phyloP scores from a whole-genome alignment of 2,329 filamentous ascomycete genomes.

The Calonectria hongkongensis region DNA sequence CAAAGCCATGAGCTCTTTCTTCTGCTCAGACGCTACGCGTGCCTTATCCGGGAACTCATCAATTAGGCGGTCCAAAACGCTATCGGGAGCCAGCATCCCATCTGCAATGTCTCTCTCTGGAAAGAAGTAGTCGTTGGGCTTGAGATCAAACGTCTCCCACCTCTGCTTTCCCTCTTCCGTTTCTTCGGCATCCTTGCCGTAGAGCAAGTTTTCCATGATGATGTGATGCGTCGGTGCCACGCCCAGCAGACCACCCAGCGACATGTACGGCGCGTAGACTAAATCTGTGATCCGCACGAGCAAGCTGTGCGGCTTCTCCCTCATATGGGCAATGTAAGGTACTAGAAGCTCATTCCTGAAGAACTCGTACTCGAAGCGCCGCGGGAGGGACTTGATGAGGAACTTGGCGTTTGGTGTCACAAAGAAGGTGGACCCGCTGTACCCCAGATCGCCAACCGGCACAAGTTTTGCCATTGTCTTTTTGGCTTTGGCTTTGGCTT shows the following conservation, averaged over 20 bases:
- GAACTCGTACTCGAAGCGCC: slow-evolving; percentile 82
- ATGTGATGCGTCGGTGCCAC: slow-evolving; percentile 82
- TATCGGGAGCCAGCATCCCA: slow-evolving; percentile 77
- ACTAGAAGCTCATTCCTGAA: slow-evolving; percentile 80
- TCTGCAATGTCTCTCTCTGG: slow-evolving; percentile 83
- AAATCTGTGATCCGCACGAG: slow-evolving; percentile 84
- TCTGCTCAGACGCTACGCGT: slow-evolving; percentile 72
- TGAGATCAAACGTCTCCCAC: slow-evolving; percentile 85
- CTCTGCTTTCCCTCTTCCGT: slow-evolving; percentile 57
- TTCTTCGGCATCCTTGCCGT: slow-evolving; percentile 71
- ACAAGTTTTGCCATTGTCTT: slow-evolving; percentile 63
- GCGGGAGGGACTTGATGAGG: slow-evolving; percentile 82
- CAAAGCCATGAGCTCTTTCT: slow-evolving; percentile 72
- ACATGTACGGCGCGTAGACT: slow-evolving; percentile 72
- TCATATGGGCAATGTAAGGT: slow-evolving; percentile 80
- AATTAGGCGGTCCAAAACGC: slow-evolving; percentile 78
- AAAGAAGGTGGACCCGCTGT: slow-evolving; percentile 86
- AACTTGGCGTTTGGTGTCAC: slow-evolving; percentile 79
- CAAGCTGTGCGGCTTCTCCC: slow-evolving; percentile 73
- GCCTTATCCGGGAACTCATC: slow-evolving; percentile 82
- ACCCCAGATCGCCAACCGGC: slow-evolving; percentile 81
- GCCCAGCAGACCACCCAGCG: slow-evolving; percentile 76
- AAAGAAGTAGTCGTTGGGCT: slow-evolving; percentile 84
- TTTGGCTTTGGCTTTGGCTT: slow-evolving; percentile 61
- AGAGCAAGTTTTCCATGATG: slow-evolving; percentile 85